Evolutionary conservation across 1,284 basidiomycete species (phyloP).

Genomic region (Microbotryum violaceum): DNA sequence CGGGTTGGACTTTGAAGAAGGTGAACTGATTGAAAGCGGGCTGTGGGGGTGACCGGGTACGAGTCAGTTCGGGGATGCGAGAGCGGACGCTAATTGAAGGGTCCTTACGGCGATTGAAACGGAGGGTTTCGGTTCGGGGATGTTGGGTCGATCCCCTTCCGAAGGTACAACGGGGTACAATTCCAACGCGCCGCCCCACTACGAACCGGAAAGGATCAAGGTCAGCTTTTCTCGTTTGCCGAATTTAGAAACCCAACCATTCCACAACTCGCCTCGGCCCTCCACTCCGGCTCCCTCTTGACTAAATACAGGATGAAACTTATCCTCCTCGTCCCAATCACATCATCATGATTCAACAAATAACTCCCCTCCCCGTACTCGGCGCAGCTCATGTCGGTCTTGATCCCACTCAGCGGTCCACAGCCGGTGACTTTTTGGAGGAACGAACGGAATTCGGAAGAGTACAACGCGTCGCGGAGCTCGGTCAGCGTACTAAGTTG

Average conservation of each 20-base stretch:
- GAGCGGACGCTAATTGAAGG: conserved; percentile 36
- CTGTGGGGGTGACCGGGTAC: neutral
- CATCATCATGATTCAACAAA: conserved; percentile 94
- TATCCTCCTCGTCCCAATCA: conserved; percentile 87
- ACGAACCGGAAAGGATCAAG: conserved; percentile 36
- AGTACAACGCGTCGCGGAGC: conserved; percentile 90
- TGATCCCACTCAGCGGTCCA: conserved; percentile 77
- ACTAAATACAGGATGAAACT: conserved; percentile 98
- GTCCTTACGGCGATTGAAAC: conserved; percentile 22
- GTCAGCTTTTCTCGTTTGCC: neutral
- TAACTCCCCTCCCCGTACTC: conserved; percentile 86
- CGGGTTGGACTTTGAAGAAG: conserved; percentile 73
- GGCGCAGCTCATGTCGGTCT: conserved; percentile 94
- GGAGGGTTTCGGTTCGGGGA: conserved; percentile 30
- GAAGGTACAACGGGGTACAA: conserved; percentile 60
- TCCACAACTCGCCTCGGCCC: conserved; percentile 26
- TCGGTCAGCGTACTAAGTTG: conserved; percentile 69
- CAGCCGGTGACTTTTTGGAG: conserved; percentile 85
- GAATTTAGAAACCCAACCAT: neutral
- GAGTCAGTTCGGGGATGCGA: conserved; percentile 47
- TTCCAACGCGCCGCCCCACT: conserved; percentile 91
- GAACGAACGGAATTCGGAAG: conserved; percentile 71
- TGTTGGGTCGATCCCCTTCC: conserved; percentile 31
- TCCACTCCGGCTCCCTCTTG: conserved; percentile 48
- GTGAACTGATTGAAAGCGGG: conserved; percentile 95